Conservation (phyloP, 768 basidiomycete species). For the Chiua virens region DNA sequence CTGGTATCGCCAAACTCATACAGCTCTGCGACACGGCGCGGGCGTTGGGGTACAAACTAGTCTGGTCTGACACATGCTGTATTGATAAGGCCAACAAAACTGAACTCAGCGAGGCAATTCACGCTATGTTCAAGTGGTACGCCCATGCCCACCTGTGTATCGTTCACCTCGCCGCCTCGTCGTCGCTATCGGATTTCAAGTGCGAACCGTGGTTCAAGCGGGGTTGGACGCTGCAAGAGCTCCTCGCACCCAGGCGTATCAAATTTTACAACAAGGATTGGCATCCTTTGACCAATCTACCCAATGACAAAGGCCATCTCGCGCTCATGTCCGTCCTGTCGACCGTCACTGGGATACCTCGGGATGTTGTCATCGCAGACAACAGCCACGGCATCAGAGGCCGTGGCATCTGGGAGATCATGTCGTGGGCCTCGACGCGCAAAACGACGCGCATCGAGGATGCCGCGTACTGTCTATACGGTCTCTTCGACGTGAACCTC, state of each 20-base stretch:
- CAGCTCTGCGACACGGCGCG: conserved; percentile 23
- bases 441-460: conserved; percentile 31
- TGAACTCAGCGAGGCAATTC: conserved; percentile 33
- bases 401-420: conserved; percentile 22
- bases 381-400: conserved; percentile 18
- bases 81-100: conserved; percentile 25
- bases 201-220: conserved; percentile 27
- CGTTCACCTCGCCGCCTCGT: conserved; percentile 21
- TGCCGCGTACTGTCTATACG: conserved; percentile 27
- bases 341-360: conserved; percentile 19
- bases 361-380: conserved; percentile 13
- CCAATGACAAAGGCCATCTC: conserved; percentile 18
- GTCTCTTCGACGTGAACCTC: conserved; percentile 25
- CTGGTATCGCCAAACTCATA: conserved; percentile 16
- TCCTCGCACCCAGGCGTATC: conserved; percentile 26
- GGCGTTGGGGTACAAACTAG: conserved; percentile 15
- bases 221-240: conserved; percentile 27
- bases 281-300: conserved; percentile 11
- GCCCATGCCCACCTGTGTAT: conserved; percentile 29
- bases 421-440: conserved; percentile 32
- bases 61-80: conserved; percentile 34
- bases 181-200: conserved; percentile 10
- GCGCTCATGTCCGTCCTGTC: conserved; percentile 11
- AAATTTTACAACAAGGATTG: conserved; percentile 27
- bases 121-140: conserved; percentile 36